Base-by-base conservation (phyloP, 192 early-diverging fungal species). In the Geranomyces variabilis region DNA sequence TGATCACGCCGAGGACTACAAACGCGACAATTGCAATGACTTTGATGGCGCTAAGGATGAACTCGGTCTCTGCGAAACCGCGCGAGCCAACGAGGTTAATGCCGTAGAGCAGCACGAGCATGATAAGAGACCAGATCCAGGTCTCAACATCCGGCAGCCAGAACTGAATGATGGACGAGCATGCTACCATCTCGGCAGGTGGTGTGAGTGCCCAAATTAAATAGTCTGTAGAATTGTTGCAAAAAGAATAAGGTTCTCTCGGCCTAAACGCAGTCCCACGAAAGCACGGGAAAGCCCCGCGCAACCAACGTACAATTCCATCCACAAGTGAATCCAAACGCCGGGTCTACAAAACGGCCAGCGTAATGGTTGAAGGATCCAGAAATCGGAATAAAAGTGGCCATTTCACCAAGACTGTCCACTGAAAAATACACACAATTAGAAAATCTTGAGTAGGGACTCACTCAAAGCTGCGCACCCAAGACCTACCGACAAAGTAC, bases 391-490 rank as follows among this genome's bases (percentile, higher is more conserved):
- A 94, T 86, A 53, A 88, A 90, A 0, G 93, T 90, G 8, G 90
- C 82, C 90, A 94, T 90, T 79, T 95, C 93, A 75, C 90, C 92
- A 53, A 95, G 82, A 66, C 86, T 89, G 9, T 87, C 92, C 81
- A 90, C 77, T n/a, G n/a, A n/a, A n/a, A n/a, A n/a, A n/a, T n/a
- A n/a, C n/a, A n/a, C n/a, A n/a, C n/a, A n/a, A n/a, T n/a, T n/a
- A n/a, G n/a, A n/a, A n/a, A n/a, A n/a, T n/a, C n/a, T n/a, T n/a
- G n/a, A n/a, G n/a, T n/a, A n/a, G n/a, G n/a, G n/a, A n/a, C n/a
- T n/a, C n/a, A n/a, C n/a, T n/a, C n/a, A n/a, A n/a, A n/a, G n/a
- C n/a, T n/a, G n/a, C n/a, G n/a, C n/a, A n/a, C n/a, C n/a, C n/a
- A n/a, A n/a, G n/a, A n/a, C n/a, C n/a, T n/a, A n/a, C n/a, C n/a